Evolutionary conservation across 1,284 basidiomycete genomes (phyloP).

Genomic region (Tylopilus sp.): DNA sequence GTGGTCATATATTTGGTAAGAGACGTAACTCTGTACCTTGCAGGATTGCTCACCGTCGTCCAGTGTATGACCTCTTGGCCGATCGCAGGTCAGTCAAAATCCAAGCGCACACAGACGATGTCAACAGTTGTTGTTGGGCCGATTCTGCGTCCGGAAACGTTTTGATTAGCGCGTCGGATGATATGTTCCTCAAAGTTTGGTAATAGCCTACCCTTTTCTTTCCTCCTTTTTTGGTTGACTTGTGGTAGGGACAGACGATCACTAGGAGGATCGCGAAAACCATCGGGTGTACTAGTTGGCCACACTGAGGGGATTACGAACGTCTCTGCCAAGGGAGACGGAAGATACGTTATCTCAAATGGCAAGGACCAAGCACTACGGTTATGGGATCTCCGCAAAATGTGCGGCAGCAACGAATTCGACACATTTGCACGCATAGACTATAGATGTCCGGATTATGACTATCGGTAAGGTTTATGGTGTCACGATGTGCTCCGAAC

Average conservation of each 20-base stretch:
- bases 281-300: slow-evolving; percentile 90
- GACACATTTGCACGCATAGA: slow-evolving; percentile 49
- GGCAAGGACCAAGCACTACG: slow-evolving; percentile 94
- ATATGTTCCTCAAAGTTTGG: slow-evolving; percentile 95
- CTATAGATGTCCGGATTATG: slow-evolving; percentile 71
- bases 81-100: slow-evolving; percentile 82
- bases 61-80: slow-evolving; percentile 89
- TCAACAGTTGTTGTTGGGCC: slow-evolving; percentile 96
- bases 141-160: slow-evolving; percentile 91
- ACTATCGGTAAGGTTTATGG: slow-evolving; percentile 65
- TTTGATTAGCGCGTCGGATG: slow-evolving; percentile 91
- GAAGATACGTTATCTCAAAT: slow-evolving; percentile 94
- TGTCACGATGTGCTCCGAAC: background rate
- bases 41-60: background rate
- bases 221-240: background rate
- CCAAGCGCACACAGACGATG: slow-evolving; percentile 82
- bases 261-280: slow-evolving; percentile 73
- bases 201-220: slow-evolving; percentile 36
- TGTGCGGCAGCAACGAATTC: slow-evolving; percentile 76
- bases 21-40: slow-evolving; percentile 8
- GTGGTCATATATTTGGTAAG: slow-evolving; percentile 74
- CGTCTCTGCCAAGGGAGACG: slow-evolving; percentile 87
- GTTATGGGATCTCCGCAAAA: slow-evolving; percentile 93
- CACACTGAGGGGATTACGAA: slow-evolving; percentile 95
- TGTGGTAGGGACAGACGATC: slow-evolving; percentile 84